These are phyloP conservation scores for Phytopythium kandeliae DNA, from an alignment of 352 stramenopile species.

Conservation along the genomic window DNA sequence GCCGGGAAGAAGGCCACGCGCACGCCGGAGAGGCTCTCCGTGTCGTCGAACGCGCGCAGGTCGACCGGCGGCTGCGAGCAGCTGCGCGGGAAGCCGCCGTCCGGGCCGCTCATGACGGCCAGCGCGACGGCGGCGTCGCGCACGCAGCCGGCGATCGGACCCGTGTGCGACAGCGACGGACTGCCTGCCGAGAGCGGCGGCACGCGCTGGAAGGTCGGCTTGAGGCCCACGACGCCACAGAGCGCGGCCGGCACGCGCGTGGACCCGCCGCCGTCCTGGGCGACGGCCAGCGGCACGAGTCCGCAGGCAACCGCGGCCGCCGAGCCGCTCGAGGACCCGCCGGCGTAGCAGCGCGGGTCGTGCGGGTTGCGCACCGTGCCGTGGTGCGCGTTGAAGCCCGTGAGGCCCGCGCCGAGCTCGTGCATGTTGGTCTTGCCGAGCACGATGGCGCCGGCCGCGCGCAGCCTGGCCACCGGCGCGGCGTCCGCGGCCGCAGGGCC, in stretches of 20 bases:
- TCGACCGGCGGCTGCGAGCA: conserved; percentile 41
- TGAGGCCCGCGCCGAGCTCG: conserved; percentile 74
- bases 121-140: conserved; percentile 84
- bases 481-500: conserved; percentile 39
- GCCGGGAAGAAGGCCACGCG: conserved; percentile 75
- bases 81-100: conserved; percentile 44
- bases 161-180: conserved; percentile 67
- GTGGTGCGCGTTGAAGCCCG: conserved; percentile 70
- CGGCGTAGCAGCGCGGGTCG: conserved; percentile 78
- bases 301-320: conserved; percentile 84
- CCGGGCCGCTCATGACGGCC: conserved; percentile 67
- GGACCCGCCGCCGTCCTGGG: conserved; percentile 84
- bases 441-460: conserved; percentile 76
- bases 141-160: conserved; percentile 76
- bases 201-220: conserved; percentile 79
- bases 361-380: conserved; percentile 83
- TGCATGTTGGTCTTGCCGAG: conserved; percentile 89
- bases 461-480: conserved; percentile 48
- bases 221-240: conserved; percentile 87
- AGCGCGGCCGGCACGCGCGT: conserved; percentile 87
- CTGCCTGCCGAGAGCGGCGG: conserved; percentile 43
- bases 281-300: conserved; percentile 82
- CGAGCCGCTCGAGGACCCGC: conserved; percentile 87
- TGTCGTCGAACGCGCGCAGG: conserved; percentile 55
- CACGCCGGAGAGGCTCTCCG: conserved; percentile 48